Evolutionary conservation across 2,329 filamentous ascomycete species (phyloP), one percentile per base, ranked within the genome.

Genomic region (Colletotrichum phormii): DNA sequence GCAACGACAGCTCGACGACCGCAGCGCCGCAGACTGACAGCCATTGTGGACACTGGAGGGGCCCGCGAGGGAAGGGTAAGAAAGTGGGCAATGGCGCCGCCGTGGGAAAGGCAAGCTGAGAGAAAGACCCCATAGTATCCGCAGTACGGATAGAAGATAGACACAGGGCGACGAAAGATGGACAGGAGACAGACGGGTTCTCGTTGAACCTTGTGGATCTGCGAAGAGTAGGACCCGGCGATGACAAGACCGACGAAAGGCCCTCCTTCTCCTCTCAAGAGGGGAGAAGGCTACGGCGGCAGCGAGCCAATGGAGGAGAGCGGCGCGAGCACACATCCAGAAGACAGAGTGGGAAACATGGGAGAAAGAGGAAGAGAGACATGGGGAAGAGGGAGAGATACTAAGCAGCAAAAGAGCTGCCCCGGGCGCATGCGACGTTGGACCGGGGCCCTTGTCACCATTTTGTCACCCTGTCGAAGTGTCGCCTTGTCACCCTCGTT

Each of bases 401-500:
- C 67, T 51, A 65, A 37, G 31, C 53, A 33, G 26, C 33, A 54
- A 22, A 61, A 53, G 57, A 67, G 68, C 70, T 69, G 59, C 70
- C 53, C 64, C 58, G 42, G 63, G 58, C 68, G 68, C 70, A 72
- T 64, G 70, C 70, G 69, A 72, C 70, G 70, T 72, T 69, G 65
- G 65, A 72, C 70, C 54, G 54, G 70, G 65, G 15, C 37, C 59
- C 69, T n/a, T 64, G 61, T 54, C 46, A 31, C 37, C 37, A 42
- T 49, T 15, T 55, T 55, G 62, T 66, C 62, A 66, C 54, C 57
- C 63, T 18, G 37, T 42, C 37, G 15, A 18, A 42, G 37, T 42
- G 37, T 49, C 42, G 42, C 42, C 42, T 49, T 69, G 67, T 69
- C 67, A 59, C 67, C 60, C 31, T 59, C 37, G 61, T 60, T 26